Percentiles rank a stretch among this genome's conserved stretches.
Conservation (phyloP, 352 stramenopile species). For the Hyaloperonospora brassicae region DNA sequence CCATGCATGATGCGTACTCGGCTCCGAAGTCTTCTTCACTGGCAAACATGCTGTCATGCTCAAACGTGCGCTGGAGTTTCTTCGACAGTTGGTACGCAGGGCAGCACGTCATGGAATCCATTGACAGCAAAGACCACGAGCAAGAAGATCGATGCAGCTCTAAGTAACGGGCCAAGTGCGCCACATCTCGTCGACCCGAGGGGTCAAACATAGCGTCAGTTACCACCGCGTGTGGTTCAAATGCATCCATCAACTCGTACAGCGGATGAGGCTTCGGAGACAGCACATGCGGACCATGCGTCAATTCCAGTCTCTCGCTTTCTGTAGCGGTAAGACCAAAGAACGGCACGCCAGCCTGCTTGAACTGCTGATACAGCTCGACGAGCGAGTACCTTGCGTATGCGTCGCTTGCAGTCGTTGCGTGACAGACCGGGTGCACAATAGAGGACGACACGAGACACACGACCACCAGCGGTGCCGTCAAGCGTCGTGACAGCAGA, state of each 20-base stretch:
- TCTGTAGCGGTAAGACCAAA: constrained; percentile 33
- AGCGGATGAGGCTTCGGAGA: constrained; percentile 21
- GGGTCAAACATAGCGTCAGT: constrained; percentile 33
- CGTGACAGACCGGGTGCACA: constrained; percentile 49
- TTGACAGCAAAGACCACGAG: constrained; percentile 45
- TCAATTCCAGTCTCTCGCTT: not conserved
- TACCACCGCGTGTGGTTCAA: constrained; percentile 36
- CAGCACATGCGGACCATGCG: constrained; percentile 2
- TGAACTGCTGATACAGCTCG: constrained; percentile 42
- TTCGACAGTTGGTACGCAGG: constrained; percentile 38
- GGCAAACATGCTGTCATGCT: constrained; percentile 23
- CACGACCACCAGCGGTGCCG: constrained; percentile 39
- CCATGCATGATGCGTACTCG: constrained; percentile 24
- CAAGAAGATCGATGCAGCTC: constrained; percentile 27
- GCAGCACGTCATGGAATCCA: constrained; percentile 49
- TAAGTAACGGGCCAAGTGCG: constrained; percentile 28
- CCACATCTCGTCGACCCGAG: constrained; percentile 27
- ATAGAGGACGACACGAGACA: constrained; percentile 40
- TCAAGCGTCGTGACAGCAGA: constrained; percentile 33
- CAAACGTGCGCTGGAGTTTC: constrained; percentile 32
- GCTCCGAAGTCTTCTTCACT: constrained; percentile 36
- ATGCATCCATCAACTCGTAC: constrained; percentile 32
- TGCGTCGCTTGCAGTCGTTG: constrained; percentile 44
- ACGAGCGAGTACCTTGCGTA: constrained; percentile 44
- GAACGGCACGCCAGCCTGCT: constrained; percentile 34